Evolutionary conservation across 164 flowering plant genomes (phyloP), one percentile per base, ranked within the genome.

Genomic region (Chimonanthus praecox): DNA sequence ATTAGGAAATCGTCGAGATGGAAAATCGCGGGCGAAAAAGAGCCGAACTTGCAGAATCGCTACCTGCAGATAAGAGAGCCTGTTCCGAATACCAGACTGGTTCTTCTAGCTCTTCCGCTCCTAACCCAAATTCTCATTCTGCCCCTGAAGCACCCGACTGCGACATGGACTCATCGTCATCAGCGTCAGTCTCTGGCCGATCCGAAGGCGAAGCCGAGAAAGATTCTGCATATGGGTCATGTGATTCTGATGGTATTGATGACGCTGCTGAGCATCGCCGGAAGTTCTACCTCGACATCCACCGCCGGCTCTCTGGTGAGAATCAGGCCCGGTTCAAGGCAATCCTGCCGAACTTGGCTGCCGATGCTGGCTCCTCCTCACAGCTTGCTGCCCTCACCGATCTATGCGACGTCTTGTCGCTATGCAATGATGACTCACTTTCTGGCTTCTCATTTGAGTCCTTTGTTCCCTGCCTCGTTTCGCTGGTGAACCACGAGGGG

Each of bases 61-160:
- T 90, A 0, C 94, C 90, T 0, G 90, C 89, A 0, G 97, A 94
- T 78, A 94, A 94, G 80, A 79, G 95, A 66, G 90, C 94, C 43
- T 94, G 98, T 76, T 88, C 85, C 78, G 93, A 87, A 51, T 82
- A 76, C 69, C 82, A 84, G 66, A 85, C 93, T 0, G 88, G 89
- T 76, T 76, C 94, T 65, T 88, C 97, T 0, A 82, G 69, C 74
- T 83, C 88, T 9, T 74, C 89, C 1, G 72, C 77, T 48, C 85
- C 82, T 70, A 71, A 79, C 7, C 77, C 73, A n/a, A 72, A 61
- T 47, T 77, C 69, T 66, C 71, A 74, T 61, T 75, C 87, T 6
- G 63, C 48, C 5, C 67, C 81, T 15, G 86, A 85, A 67, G 68
- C 72, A 20, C 86, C 73, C 3, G 88, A 84, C 13, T 79, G 79